Conservation (phyloP, 75 land plant genomes). For the Azolla pinnata region DNA sequence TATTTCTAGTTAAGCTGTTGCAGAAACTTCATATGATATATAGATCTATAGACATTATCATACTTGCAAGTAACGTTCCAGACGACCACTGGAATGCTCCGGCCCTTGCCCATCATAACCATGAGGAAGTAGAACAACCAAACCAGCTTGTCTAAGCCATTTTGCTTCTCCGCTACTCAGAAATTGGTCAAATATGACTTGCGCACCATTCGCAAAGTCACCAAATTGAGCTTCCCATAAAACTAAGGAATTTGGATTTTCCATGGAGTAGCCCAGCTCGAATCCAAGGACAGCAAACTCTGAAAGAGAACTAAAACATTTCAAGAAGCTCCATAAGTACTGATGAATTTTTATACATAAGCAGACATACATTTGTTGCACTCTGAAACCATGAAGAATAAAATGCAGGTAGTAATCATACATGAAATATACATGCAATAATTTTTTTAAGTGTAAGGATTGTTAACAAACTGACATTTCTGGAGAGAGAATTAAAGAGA, state of each 20-base stretch:
- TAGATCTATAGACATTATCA: too few species aligned
- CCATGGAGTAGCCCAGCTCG: slow-evolving; percentile 98
- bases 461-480: too few species aligned
- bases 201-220: slow-evolving; percentile 93
- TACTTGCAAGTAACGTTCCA: slow-evolving; percentile 94
- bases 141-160: slow-evolving; percentile 89
- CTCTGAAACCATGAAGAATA: too few species aligned
- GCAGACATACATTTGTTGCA: too few species aligned
- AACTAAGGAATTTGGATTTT: slow-evolving; percentile 86
- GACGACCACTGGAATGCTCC: slow-evolving; percentile 89
- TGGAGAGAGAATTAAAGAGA: too few species aligned
- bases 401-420: too few species aligned
- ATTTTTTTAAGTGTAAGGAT: too few species aligned
- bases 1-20: too few species aligned
- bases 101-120: slow-evolving; percentile 99
- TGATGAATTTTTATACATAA: too few species aligned
- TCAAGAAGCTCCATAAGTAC: not conserved
- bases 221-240: slow-evolving; percentile 99
- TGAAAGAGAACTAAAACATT: slow-evolving; percentile 68
- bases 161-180: slow-evolving; percentile 91
- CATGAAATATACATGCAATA: too few species aligned
- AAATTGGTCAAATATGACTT: slow-evolving; percentile 93
- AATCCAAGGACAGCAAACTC: slow-evolving; percentile 97
- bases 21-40: too few species aligned
- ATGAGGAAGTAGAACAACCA: slow-evolving; percentile 86